Percentiles rank a stretch among this genome's conserved stretches.
phyloP scores from a whole-genome alignment of 306 rosid genomes.

The Lablab purpureus region DNA sequence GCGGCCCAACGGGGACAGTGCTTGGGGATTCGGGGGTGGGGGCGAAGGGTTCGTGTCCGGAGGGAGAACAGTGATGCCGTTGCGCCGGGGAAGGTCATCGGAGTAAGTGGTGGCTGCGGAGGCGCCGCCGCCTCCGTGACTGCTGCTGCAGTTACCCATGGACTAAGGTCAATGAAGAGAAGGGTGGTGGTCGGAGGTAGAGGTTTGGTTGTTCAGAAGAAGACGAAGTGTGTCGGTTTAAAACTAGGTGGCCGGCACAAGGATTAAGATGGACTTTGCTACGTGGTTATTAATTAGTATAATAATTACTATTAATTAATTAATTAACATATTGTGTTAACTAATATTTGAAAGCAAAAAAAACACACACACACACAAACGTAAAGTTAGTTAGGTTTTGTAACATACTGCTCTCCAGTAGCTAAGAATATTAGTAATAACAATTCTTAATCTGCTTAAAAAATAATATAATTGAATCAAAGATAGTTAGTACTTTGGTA shows the following conservation, averaged over 20 bases:
- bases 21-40: background rate
- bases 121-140: constrained; percentile 38
- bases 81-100: constrained; percentile 37
- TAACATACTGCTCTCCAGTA: too few species aligned
- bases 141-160: constrained; percentile 73
- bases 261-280: constrained; percentile 32
- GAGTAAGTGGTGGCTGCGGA: background rate
- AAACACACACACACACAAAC: background rate
- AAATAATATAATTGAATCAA: too few species aligned
- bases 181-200: constrained; percentile 39
- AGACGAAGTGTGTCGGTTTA: constrained; percentile 19
- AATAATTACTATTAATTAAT: background rate
- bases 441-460: too few species aligned
- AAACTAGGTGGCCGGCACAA: constrained; percentile 17
- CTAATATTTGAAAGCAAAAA: background rate
- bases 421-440: too few species aligned
- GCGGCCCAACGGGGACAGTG: constrained; percentile 63
- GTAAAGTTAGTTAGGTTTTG: background rate
- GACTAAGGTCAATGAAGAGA: constrained; percentile 37
- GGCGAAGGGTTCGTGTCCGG: constrained; percentile 59
- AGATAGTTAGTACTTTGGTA: too few species aligned
- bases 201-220: background rate
- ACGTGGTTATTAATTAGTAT: background rate
- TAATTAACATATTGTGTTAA: background rate
- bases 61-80: constrained; percentile 63